Percentiles rank a stretch among this genome's conserved stretches.
Conservation (phyloP, 257 asterid species). For the Anisodus acutangulus region DNA sequence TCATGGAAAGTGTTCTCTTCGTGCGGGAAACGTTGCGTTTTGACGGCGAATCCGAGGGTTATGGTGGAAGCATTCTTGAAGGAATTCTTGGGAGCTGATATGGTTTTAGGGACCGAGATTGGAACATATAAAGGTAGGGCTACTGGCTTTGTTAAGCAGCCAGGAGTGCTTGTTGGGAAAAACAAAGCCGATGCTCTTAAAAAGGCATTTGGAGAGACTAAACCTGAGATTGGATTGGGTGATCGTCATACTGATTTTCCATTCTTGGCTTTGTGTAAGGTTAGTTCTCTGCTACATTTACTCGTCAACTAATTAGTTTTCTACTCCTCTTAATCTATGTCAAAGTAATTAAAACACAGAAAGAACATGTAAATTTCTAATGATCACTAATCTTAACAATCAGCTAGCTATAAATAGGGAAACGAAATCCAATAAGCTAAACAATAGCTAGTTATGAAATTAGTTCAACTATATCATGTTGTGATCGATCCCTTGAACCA, state of each 20-base stretch:
- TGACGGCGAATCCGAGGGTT: slow-evolving; percentile 63
- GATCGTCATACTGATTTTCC: slow-evolving; percentile 61
- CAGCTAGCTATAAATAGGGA: no score
- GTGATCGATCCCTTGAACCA: no score
- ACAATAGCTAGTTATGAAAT: no score
- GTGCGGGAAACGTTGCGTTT: slow-evolving; percentile 60
- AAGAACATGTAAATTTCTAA: background rate
- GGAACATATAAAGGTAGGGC: slow-evolving; percentile 52
- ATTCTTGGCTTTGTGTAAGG: slow-evolving; percentile 64
- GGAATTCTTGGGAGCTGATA: slow-evolving; percentile 60
- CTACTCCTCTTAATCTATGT: background rate
- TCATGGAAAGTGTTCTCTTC: slow-evolving; percentile 66
- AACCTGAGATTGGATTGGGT: slow-evolving; percentile 65
- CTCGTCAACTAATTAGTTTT: background rate
- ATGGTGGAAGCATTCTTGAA: slow-evolving; percentile 71
- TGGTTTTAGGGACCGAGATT: slow-evolving; percentile 69
- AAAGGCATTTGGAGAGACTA: slow-evolving; percentile 53
- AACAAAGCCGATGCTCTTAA: slow-evolving; percentile 51
- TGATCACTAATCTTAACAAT: no score
- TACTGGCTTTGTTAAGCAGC: slow-evolving; percentile 54
- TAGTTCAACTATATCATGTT: no score
- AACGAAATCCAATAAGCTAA: no score
- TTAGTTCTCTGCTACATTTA: slow-evolving; percentile 7
- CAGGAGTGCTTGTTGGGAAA: slow-evolving; percentile 61
- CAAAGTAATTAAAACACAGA: background rate